These are phyloP conservation scores for Trichoderma guizhouense DNA, from an alignment of 2,329 filamentous ascomycete species.

Conservation along the genomic window DNA sequence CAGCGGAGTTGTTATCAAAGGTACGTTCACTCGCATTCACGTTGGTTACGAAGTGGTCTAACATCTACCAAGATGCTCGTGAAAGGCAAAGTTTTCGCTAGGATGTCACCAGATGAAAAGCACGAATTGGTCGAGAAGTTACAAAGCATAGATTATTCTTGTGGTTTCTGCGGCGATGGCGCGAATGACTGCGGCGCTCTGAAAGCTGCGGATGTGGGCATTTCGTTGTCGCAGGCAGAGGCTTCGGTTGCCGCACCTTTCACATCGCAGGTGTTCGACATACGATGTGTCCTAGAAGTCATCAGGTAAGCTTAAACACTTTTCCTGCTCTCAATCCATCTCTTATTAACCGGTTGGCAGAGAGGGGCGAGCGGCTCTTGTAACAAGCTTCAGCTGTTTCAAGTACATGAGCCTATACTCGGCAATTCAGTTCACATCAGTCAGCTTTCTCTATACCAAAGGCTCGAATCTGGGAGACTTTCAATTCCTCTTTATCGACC, in stretches of 20 bases:
- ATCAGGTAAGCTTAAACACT: constrained; percentile 57
- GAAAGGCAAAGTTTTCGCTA: constrained; percentile 86
- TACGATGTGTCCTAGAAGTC: constrained; percentile 88
- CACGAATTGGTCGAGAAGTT: constrained; percentile 96
- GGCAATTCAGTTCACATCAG: constrained; percentile 97
- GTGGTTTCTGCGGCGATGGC: constrained; percentile 94
- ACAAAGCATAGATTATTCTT: constrained; percentile 92
- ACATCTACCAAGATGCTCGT: constrained; percentile 68
- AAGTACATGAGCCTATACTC: constrained; percentile 99
- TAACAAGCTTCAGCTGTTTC: constrained; percentile 99
- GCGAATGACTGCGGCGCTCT: constrained; percentile 96
- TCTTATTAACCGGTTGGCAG: constrained; percentile 40
- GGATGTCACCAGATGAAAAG: constrained; percentile 99
- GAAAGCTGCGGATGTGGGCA: constrained; percentile 95
- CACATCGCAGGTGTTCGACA: constrained; percentile 92
- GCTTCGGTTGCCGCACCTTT: constrained; percentile 98
- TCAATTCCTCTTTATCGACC: constrained; percentile 94
- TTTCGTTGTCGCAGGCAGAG: constrained; percentile 94
- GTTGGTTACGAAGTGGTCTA: constrained; percentile 9
- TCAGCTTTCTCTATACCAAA: constrained; percentile 92
- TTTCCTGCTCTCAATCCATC: no score
- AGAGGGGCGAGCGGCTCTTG: constrained; percentile 87
- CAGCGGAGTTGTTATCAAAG: constrained; percentile 70
- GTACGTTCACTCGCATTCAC: constrained; percentile 39
- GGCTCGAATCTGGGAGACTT: constrained; percentile 96